phyloP scores from a whole-genome alignment of 1,139 yeast species.

The Suhomyces bokatorum region DNA sequence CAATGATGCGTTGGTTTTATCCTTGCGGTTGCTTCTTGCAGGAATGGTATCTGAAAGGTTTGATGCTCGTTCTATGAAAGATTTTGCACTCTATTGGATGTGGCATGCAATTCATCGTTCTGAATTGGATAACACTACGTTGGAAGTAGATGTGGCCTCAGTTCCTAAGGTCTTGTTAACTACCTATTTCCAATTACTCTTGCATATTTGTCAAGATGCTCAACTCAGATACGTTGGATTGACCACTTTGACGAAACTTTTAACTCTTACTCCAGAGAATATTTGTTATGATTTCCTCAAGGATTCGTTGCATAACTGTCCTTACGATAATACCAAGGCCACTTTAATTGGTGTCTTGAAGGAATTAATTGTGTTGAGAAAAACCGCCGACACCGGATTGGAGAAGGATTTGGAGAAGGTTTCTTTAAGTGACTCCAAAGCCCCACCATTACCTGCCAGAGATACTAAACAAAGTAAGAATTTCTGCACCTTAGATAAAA shows the following conservation, averaged over 20 bases:
- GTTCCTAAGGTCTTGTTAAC: slow-evolving; percentile 34
- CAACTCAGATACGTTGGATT: slow-evolving; percentile 28
- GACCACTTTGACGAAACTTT: slow-evolving; percentile 54
- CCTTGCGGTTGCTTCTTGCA: slow-evolving; percentile 39
- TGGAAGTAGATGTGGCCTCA: slow-evolving; percentile 33
- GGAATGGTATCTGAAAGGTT: slow-evolving; percentile 35
- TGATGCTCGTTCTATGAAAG: slow-evolving; percentile 27
- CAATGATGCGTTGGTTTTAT: slow-evolving; percentile 35
- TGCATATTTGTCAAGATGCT: slow-evolving; percentile 24
- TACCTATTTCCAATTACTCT: slow-evolving; percentile 37
- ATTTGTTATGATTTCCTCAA: slow-evolving; percentile 59
- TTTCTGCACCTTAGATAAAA: slow-evolving; percentile 39
- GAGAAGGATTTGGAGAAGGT: slow-evolving; percentile 5
- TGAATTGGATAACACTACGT: slow-evolving; percentile 17
- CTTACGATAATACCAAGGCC: slow-evolving; percentile 59
- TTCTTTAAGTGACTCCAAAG: background rate
- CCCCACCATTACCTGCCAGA: slow-evolving; percentile 27
- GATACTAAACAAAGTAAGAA: slow-evolving; percentile 17
- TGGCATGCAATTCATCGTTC: slow-evolving; percentile 40
- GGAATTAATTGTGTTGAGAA: slow-evolving; percentile 50
- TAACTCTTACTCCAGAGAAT: slow-evolving; percentile 58
- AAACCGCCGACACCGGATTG: slow-evolving; percentile 1
- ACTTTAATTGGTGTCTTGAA: slow-evolving; percentile 67
- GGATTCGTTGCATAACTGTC: slow-evolving; percentile 70
- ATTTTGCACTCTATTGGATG: slow-evolving; percentile 38